Percentiles rank a stretch among this genome's conserved stretches.
phyloP scores from a whole-genome alignment of 805 yeast genomes.

The Nakazawaea ishiwadae region DNA sequence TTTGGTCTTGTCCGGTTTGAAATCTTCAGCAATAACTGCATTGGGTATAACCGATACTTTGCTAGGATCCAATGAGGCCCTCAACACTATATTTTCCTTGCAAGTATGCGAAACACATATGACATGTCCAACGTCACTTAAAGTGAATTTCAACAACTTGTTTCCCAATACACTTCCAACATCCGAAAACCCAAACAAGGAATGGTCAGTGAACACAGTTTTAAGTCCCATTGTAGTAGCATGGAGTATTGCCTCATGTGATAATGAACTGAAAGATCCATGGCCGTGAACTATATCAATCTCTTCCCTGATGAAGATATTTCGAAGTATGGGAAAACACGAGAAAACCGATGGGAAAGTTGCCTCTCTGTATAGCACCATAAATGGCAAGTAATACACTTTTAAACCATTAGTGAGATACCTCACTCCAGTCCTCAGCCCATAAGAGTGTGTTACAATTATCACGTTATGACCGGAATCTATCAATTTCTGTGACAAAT shows the following conservation, averaged over 20 bases:
- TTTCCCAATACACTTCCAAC: slow-evolving; percentile 81
- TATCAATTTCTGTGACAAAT: slow-evolving; percentile 77
- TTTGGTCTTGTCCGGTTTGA: slow-evolving; percentile 41
- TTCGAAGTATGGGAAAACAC: slow-evolving; percentile 79
- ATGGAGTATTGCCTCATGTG: slow-evolving; percentile 90
- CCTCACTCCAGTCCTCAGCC: slow-evolving; percentile 76
- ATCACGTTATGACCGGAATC: slow-evolving; percentile 81
- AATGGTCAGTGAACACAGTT: slow-evolving; percentile 94
- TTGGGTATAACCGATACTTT: slow-evolving; percentile 90
- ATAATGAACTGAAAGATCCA: slow-evolving; percentile 80
- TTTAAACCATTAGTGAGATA: slow-evolving; percentile 85
- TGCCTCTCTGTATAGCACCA: slow-evolving; percentile 75
- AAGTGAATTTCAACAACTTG: slow-evolving; percentile 75
- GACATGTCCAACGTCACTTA: slow-evolving; percentile 84
- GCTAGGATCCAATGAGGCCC: slow-evolving; percentile 78
- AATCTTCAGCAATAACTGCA: slow-evolving; percentile 85
- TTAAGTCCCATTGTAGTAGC: slow-evolving; percentile 88
- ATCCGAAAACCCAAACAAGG: slow-evolving; percentile 89
- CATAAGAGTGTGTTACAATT: slow-evolving; percentile 85
- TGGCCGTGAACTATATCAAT: slow-evolving; percentile 94
- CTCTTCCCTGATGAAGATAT: slow-evolving; percentile 78
- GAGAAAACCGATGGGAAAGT: slow-evolving; percentile 88
- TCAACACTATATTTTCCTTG: slow-evolving; percentile 87
- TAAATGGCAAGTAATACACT: slow-evolving; percentile 84
- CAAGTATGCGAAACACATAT: slow-evolving; percentile 97